These are phyloP conservation scores for Zygotorulaspora florentina DNA, from an alignment of 805 yeast genomes.

Conservation along the genomic window DNA sequence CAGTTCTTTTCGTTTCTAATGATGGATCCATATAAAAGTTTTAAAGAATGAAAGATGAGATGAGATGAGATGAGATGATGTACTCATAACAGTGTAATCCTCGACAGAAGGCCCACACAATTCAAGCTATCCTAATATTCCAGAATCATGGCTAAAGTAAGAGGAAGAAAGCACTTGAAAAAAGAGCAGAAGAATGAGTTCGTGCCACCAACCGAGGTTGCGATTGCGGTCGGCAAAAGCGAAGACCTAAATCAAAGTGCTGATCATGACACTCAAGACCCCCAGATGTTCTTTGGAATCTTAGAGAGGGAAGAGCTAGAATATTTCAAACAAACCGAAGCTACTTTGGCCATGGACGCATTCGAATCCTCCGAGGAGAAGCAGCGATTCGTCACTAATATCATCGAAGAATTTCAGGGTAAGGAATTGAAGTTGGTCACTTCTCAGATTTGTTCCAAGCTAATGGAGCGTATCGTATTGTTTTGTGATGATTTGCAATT, in stretches of 20 bases:
- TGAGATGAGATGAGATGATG: constrained; percentile 12
- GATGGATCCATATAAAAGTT: constrained; percentile 6
- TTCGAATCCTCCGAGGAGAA: constrained; percentile 73
- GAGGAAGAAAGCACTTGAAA: constrained; percentile 42
- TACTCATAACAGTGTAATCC: background rate
- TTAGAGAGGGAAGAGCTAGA: constrained; percentile 81
- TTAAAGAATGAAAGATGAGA: constrained; percentile 12
- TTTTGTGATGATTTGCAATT: constrained; percentile 61
- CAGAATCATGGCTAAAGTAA: constrained; percentile 29
- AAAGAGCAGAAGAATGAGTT: constrained; percentile 27
- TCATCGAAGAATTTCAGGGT: constrained; percentile 80
- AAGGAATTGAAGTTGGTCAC: constrained; percentile 90
- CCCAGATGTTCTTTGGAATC: constrained; percentile 70
- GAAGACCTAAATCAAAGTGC: constrained; percentile 7
- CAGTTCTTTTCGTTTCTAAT: constrained; percentile 2
- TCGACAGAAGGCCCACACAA: background rate
- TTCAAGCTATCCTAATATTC: background rate
- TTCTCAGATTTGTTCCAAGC: constrained; percentile 90
- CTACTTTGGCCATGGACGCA: constrained; percentile 74
- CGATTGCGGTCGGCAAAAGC: constrained; percentile 3
- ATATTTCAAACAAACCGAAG: constrained; percentile 89
- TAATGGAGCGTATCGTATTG: constrained; percentile 81
- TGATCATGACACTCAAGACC: constrained; percentile 13
- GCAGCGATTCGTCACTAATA: constrained; percentile 64
- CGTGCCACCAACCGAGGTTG: constrained; percentile 16